phyloP scores from a whole-genome alignment of 257 asterid species.

The Petunia secreta region DNA sequence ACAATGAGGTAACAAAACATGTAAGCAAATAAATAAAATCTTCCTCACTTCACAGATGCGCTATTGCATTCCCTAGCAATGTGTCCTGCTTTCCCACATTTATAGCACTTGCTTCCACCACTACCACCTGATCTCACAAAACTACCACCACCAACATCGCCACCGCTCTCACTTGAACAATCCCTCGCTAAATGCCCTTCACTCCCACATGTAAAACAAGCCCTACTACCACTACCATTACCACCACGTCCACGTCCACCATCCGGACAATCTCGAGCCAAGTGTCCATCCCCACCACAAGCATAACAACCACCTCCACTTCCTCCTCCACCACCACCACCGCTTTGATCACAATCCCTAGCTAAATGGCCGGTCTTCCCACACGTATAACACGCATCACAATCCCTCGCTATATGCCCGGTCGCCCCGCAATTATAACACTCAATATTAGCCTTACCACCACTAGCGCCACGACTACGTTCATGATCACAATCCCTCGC shows the following conservation, averaged over 20 bases:
- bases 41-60: slow-evolving; percentile 5
- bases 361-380: slow-evolving; percentile 50
- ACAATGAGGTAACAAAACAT: neutral
- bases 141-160: slow-evolving; percentile 43
- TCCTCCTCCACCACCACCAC: slow-evolving; percentile 28
- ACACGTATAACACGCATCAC: slow-evolving; percentile 51
- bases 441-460: neutral
- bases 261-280: slow-evolving; percentile 56
- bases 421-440: too few species aligned
- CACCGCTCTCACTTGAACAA: slow-evolving; percentile 46
- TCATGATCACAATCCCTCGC: slow-evolving; percentile 21
- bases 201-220: slow-evolving; percentile 61
- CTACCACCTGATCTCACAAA: slow-evolving; percentile 45
- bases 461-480: neutral
- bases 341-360: slow-evolving; percentile 39
- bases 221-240: slow-evolving; percentile 35
- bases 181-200: slow-evolving; percentile 71
- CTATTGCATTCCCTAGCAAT: slow-evolving; percentile 68
- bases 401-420: slow-evolving; percentile 6
- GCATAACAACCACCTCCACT: slow-evolving; percentile 54
- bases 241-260: slow-evolving; percentile 35
- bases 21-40: neutral
- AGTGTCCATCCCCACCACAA: slow-evolving; percentile 64
- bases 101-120: slow-evolving; percentile 51
- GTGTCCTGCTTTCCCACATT: slow-evolving; percentile 74